A percentile compares a stretch with the other conserved stretches of the same genome.
These are phyloP conservation scores for Henningerozyma blattae DNA, from an alignment of 805 yeast species.

Conservation along the genomic window DNA sequence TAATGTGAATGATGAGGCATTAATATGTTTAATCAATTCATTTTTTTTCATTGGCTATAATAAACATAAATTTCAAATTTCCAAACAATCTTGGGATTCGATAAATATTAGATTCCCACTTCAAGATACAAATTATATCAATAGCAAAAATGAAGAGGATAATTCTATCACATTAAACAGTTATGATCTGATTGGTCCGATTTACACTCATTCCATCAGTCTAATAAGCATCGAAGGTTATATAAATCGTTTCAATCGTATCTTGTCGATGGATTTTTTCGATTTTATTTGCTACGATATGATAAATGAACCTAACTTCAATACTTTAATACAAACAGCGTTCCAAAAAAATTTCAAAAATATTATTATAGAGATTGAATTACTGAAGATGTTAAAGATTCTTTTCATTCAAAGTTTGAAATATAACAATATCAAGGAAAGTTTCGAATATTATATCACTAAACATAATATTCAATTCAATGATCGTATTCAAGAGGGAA, in stretches of 20 bases:
- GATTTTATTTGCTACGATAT: constrained; percentile 10
- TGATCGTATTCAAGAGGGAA: neutral
- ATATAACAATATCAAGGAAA: constrained; percentile 2
- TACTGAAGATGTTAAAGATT: constrained; percentile 21
- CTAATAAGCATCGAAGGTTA: constrained; percentile 19
- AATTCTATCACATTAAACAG: constrained; percentile 1
- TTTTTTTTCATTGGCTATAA: constrained; percentile 7
- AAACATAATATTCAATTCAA: neutral
- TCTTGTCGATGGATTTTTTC: constrained; percentile 16
- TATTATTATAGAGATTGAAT: constrained; percentile 24
- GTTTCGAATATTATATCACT: constrained; percentile 1
- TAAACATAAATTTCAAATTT: constrained; percentile 4
- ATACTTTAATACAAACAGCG: no score
- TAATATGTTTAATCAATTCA: constrained; percentile 13
- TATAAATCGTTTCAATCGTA: constrained; percentile 14
- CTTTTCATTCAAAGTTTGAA: constrained; percentile 17
- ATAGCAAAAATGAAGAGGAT: neutral
- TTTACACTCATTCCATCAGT: no score
- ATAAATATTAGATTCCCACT: no score
- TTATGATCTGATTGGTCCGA: constrained; percentile 8
- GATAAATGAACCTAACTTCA: no score
- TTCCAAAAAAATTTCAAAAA: constrained; percentile 21
- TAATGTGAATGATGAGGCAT: constrained; percentile 11
- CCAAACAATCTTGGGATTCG: constrained; percentile 6
- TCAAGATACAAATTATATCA: no score